These are phyloP conservation scores for Jimgerdemannia flammicorona DNA, from an alignment of 192 early-diverging fungal species.

Conservation along the genomic window DNA sequence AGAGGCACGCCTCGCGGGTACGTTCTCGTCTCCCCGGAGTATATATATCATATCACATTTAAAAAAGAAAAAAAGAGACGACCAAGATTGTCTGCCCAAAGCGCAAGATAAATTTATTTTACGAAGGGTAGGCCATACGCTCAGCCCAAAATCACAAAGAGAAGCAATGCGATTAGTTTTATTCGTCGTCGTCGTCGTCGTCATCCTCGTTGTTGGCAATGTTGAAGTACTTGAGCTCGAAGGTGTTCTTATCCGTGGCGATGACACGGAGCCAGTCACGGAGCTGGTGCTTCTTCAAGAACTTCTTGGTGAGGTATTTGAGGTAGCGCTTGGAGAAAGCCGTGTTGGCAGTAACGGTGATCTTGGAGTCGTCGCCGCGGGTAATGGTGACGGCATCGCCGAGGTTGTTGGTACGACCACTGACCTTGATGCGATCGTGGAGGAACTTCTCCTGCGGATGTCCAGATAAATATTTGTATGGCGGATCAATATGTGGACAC, in stretches of 20 bases:
- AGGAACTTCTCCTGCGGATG: conserved; percentile 87
- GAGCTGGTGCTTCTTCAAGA: conserved; percentile 99
- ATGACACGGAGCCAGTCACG: conserved; percentile 98
- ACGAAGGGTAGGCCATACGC: neutral
- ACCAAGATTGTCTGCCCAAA: neutral
- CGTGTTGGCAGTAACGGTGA: conserved; percentile 74
- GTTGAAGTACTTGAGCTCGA: conserved; percentile 96
- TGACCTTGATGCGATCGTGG: conserved; percentile 98
- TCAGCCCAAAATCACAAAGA: neutral
- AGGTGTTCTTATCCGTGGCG: conserved; percentile 80
- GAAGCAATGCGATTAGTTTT: conserved; percentile 4
- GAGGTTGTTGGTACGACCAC: conserved; percentile 94
- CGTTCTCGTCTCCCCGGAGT: neutral
- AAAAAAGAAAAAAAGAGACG: too few relatives aligned
- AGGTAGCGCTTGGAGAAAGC: conserved; percentile 98
- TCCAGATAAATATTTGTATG: neutral
- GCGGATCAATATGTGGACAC: neutral
- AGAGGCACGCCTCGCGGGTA: neutral
- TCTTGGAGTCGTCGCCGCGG: conserved; percentile 65
- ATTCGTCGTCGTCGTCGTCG: conserved; percentile 64
- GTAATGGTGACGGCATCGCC: conserved; percentile 79
- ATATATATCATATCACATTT: neutral
- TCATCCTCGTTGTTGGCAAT: conserved; percentile 74
- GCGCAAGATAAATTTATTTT: neutral
- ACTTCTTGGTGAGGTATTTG: conserved; percentile 99